A percentile compares a stretch with the other conserved stretches of the same genome.
Evolutionary conservation across 805 yeast genomes (phyloP).

Genomic region (Tetrapisispora arboricola): DNA sequence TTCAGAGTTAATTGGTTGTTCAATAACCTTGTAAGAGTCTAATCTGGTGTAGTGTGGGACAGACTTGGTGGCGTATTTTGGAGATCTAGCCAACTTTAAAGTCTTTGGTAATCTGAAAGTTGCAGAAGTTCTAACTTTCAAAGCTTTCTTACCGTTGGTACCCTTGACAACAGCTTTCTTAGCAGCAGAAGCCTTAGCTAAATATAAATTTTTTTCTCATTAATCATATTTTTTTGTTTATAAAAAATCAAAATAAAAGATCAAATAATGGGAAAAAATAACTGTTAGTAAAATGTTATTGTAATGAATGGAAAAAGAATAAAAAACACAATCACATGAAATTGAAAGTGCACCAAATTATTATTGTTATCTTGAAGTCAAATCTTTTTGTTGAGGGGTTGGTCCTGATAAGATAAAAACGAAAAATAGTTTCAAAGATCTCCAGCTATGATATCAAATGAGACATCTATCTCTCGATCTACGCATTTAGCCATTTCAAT

Average conservation of each 20-base stretch:
- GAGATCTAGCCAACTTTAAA: slow-evolving; percentile 83
- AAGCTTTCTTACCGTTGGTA: slow-evolving; percentile 79
- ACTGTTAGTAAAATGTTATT: slow-evolving; percentile 3
- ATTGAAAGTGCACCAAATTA: too few relatives aligned
- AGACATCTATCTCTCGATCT: too few relatives aligned
- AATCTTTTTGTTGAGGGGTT: too few relatives aligned
- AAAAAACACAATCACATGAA: too few relatives aligned
- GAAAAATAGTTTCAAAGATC: too few relatives aligned
- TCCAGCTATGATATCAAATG: too few relatives aligned
- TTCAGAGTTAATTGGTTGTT: slow-evolving; percentile 94
- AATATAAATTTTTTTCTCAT: slow-evolving; percentile 9
- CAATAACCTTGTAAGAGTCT: slow-evolving; percentile 90
- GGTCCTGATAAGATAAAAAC: too few relatives aligned
- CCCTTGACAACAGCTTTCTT: slow-evolving; percentile 99
- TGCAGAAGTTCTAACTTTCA: slow-evolving; percentile 90
- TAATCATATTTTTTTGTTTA: neutral
- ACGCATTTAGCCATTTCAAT: too few relatives aligned
- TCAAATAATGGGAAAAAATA: neutral
- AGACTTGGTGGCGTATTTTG: slow-evolving; percentile 90
- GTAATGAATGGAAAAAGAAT: neutral
- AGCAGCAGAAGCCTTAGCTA: slow-evolving; percentile 87
- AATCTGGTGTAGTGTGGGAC: slow-evolving; percentile 96
- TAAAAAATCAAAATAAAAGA: neutral
- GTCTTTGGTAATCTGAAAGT: slow-evolving; percentile 98
- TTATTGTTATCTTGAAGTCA: too few relatives aligned